phyloP scores from a whole-genome alignment of 306 rosid genomes.

The Aeschynomene evenia region DNA sequence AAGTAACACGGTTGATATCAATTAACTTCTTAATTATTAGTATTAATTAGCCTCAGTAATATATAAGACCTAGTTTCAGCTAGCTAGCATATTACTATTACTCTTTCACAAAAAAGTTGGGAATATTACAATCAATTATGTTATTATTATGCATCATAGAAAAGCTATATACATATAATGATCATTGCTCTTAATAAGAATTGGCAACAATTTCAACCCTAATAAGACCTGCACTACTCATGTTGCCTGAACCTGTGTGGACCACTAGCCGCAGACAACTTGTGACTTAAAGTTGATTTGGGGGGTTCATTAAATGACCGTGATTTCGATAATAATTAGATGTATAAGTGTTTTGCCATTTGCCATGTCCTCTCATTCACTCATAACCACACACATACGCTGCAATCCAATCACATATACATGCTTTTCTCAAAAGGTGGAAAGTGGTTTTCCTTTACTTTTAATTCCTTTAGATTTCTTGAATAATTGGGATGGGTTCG shows the following conservation, averaged over 20 bases:
- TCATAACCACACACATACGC: too few relatives aligned
- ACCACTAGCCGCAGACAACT: conserved; percentile 12
- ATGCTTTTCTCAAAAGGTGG: conserved; percentile 28
- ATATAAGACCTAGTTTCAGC: conserved; percentile 9
- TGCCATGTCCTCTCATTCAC: too few relatives aligned
- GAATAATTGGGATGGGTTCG: background rate
- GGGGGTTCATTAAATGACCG: conserved; percentile 5
- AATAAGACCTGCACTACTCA: conserved; percentile 32
- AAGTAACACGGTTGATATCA: conserved; percentile 22
- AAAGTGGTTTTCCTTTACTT: conserved; percentile 31
- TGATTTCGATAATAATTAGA: conserved; percentile 18
- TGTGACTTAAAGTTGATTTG: conserved; percentile 36
- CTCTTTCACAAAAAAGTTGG: background rate
- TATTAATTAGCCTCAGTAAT: background rate
- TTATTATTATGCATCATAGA: too few relatives aligned
- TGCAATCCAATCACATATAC: background rate
- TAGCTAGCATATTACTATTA: background rate
- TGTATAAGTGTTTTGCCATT: background rate
- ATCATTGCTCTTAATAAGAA: conserved; percentile 9
- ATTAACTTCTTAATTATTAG: conserved; percentile 7
- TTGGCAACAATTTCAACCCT: conserved; percentile 30
- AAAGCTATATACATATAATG: conserved; percentile 31
- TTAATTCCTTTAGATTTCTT: background rate
- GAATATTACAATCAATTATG: background rate
- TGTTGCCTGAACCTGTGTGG: conserved; percentile 15